Evolutionary conservation across 768 basidiomycete genomes (phyloP).

Genomic region (Strobilomyces dryophilus): DNA sequence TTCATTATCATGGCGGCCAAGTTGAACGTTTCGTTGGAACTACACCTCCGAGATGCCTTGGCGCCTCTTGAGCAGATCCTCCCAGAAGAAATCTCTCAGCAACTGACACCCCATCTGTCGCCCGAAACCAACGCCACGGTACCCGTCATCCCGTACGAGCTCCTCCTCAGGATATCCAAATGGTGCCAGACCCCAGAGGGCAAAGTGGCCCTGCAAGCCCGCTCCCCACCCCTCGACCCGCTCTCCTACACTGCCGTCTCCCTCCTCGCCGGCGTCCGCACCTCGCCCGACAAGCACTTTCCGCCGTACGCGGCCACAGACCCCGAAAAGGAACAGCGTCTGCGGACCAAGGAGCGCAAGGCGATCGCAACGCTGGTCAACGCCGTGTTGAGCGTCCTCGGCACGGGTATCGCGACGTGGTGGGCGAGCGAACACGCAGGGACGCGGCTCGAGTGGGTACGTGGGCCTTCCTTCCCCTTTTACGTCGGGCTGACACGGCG

Average conservation of each 20-base stretch:
- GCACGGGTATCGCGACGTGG: constrained; percentile 66
- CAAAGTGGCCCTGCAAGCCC: constrained; percentile 33
- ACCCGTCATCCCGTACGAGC: constrained; percentile 56
- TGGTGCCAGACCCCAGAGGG: constrained; percentile 64
- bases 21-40: constrained; percentile 64
- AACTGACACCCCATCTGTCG: constrained; percentile 40
- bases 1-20: constrained; percentile 2
- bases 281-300: constrained; percentile 75
- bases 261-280: constrained; percentile 70
- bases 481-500: constrained; percentile 1
- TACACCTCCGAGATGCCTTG: constrained; percentile 53
- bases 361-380: constrained; percentile 70
- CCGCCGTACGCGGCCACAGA: constrained; percentile 45
- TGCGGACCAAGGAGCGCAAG: constrained; percentile 52
- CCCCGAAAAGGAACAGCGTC: constrained; percentile 44
- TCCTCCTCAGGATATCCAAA: constrained; percentile 55
- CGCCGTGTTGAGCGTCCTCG: constrained; percentile 62
- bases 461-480: constrained; percentile 23
- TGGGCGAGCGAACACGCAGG: constrained; percentile 63
- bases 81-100: constrained; percentile 40
- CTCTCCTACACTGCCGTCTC: constrained; percentile 65
- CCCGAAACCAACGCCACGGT: constrained; percentile 11
- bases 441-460: constrained; percentile 75
- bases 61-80: constrained; percentile 41
- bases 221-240: constrained; percentile 44